phyloP scores from a whole-genome alignment of 768 basidiomycete genomes.

The Trametes punicea region DNA sequence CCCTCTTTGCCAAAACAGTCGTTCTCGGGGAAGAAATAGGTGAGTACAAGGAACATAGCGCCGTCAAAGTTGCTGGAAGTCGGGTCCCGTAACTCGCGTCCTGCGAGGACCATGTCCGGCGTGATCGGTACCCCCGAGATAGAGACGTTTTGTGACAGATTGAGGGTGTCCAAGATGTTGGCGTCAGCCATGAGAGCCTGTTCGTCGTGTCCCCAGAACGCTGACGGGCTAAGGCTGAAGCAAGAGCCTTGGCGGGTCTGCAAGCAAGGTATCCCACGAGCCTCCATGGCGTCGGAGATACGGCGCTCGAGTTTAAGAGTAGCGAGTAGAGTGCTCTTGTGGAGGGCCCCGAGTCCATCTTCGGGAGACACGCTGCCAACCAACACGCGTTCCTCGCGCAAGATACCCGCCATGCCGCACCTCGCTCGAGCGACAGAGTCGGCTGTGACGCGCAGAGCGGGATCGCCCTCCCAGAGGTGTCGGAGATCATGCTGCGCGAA shows the following conservation, averaged over 20 bases:
- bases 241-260: conserved; percentile 52
- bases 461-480: conserved; percentile 67
- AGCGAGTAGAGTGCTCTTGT: conserved; percentile 57
- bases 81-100: conserved; percentile 55
- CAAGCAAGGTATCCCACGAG: conserved; percentile 50
- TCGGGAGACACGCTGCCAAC: conserved; percentile 48
- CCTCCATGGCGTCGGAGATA: conserved; percentile 45
- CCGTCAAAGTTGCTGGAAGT: conserved; percentile 51
- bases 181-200: conserved; percentile 47
- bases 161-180: conserved; percentile 60
- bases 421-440: conserved; percentile 70
- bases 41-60: conserved; percentile 71
- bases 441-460: conserved; percentile 59
- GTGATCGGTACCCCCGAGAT: conserved; percentile 64
- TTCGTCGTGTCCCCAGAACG: conserved; percentile 71
- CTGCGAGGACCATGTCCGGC: conserved; percentile 74
- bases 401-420: conserved; percentile 63
- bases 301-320: conserved; percentile 61
- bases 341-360: conserved; percentile 47
- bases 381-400: conserved; percentile 76
- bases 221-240: conserved; percentile 68
- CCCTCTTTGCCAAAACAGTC: conserved; percentile 63
- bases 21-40: conserved; percentile 77
- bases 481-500: conserved; percentile 61
- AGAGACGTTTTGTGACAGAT: conserved; percentile 48